Percentiles rank a stretch among this genome's conserved stretches.
These are phyloP conservation scores for Brasilioporus rufonigricans DNA, from an alignment of 768 basidiomycete genomes.

Conservation along the genomic window DNA sequence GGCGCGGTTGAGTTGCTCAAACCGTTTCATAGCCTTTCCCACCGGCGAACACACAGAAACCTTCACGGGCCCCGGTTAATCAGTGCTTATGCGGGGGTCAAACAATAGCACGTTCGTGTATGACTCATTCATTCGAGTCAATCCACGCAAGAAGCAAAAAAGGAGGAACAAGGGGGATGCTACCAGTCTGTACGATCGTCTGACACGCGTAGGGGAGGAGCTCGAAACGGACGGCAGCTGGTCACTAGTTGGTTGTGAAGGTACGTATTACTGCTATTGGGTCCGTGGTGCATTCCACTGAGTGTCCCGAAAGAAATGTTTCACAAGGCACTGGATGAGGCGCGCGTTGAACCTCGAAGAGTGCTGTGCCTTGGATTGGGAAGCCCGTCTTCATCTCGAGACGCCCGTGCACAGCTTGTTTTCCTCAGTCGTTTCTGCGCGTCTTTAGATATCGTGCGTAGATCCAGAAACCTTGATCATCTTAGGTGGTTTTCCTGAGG, in stretches of 20 bases:
- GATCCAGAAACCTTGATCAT: conserved; percentile 8
- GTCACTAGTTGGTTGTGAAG: conserved; percentile 52
- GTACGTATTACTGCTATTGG: conserved; percentile 40
- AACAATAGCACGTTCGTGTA: conserved; percentile 34
- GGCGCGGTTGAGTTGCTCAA: not conserved
- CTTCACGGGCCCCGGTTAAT: not conserved
- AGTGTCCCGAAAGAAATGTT: conserved; percentile 34
- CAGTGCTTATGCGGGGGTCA: conserved; percentile 14
- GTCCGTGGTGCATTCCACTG: conserved; percentile 1
- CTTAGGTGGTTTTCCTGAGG: conserved; percentile 9
- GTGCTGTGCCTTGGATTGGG: conserved; percentile 74
- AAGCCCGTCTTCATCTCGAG: conserved; percentile 60
- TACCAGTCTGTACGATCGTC: conserved; percentile 35
- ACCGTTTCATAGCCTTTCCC: not conserved
- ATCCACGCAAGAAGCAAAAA: conserved; percentile 50
- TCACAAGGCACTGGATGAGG: conserved; percentile 30
- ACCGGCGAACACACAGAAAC: not conserved
- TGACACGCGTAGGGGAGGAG: conserved; percentile 46
- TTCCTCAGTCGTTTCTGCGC: conserved; percentile 58
- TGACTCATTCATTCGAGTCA: conserved; percentile 50
- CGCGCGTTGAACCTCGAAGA: conserved; percentile 24
- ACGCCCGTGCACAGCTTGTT: conserved; percentile 66
- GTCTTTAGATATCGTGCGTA: conserved; percentile 59
- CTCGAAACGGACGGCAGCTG: conserved; percentile 47
- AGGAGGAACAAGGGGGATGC: conserved; percentile 33